Base-by-base conservation (phyloP, 2,329 filamentous ascomycete genomes). In the Nemania abortiva region DNA sequence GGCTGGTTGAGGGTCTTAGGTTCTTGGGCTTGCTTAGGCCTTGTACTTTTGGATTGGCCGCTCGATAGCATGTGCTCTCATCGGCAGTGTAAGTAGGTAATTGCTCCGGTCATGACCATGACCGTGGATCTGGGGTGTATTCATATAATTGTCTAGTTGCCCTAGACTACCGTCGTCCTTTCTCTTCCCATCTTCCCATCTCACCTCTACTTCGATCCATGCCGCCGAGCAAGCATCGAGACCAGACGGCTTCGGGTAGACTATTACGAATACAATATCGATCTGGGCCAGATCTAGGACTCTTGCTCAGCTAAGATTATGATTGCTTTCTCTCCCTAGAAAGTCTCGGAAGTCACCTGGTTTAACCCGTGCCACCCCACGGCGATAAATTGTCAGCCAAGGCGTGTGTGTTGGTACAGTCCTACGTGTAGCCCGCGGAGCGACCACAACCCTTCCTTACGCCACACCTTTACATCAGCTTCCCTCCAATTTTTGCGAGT, bases 281-380 rank as follows among this genome's bases (percentile, higher is more conserved):
- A 61, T 45, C 39, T 31, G 50, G 58, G 57, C 69, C 52, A 50
- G 50, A 60, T 63, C 69, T 70, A 69, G 69, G 69, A 71, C 66
- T 66, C 54, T 60, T 61, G 59, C 66, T 71, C 56, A 64, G 66
- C 59, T 71, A 66, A 69, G 69, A 66, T 71, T 71, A 59, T 60
- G 53, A 64, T 64, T 62, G 31, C n/a, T 66, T 42, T 31, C 45
- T 67, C 42, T 60, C 20, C 63, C 47, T 65, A 50, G 58, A 39
- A 55, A 60, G 47, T 54, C 59, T 68, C 65, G 54, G 56, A 58
- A 68, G 58, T 68, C 68, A 72, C 52, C 54, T 65, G 61, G 65
- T 63, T 56, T 34, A n/a, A 56, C 42, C 67, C 64, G 69, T 65
- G 49, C 70, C 65, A 68, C 65, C 63, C 58, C 39, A 55, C 67